Evolutionary conservation across 257 asterid genomes (phyloP).

Genomic region (Mitragyna speciosa): DNA sequence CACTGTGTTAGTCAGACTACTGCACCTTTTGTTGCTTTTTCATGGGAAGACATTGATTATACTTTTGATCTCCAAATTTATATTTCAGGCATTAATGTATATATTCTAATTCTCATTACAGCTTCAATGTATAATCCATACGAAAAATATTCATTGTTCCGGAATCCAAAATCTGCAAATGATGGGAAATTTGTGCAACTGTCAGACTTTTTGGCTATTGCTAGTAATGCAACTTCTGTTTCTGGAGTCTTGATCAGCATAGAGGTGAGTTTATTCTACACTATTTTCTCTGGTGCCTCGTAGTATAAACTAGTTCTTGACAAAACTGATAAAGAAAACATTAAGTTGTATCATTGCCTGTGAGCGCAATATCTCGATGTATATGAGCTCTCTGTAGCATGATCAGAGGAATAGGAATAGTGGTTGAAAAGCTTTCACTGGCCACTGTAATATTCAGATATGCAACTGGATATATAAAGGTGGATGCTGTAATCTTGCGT

Average conservation of each 20-base stretch:
- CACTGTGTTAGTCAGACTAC: background rate
- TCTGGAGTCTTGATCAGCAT: conserved; percentile 67
- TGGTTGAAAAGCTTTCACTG: background rate
- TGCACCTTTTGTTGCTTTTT: background rate
- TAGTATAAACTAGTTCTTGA: background rate
- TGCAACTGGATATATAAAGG: background rate
- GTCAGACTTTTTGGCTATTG: conserved; percentile 59
- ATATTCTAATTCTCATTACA: conserved; percentile 42
- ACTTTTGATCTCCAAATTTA: background rate
- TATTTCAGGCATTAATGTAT: conserved; percentile 7
- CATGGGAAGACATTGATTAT: background rate
- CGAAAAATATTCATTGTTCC: conserved; percentile 17
- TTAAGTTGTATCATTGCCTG: background rate
- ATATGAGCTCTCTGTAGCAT: background rate
- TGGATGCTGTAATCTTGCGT: background rate
- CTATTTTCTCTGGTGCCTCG: conserved; percentile 8
- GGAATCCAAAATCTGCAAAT: conserved; percentile 50
- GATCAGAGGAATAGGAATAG: background rate
- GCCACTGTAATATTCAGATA: background rate
- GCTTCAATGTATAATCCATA: conserved; percentile 59
- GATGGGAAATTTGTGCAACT: conserved; percentile 47
- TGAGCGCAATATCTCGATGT: background rate
- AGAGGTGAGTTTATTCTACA: conserved; percentile 51
- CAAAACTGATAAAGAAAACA: background rate
- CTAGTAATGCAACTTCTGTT: conserved; percentile 57